These are phyloP conservation scores for Heliamphora exappendiculata DNA, from an alignment of 148 eudicot species.

Conservation along the genomic window DNA sequence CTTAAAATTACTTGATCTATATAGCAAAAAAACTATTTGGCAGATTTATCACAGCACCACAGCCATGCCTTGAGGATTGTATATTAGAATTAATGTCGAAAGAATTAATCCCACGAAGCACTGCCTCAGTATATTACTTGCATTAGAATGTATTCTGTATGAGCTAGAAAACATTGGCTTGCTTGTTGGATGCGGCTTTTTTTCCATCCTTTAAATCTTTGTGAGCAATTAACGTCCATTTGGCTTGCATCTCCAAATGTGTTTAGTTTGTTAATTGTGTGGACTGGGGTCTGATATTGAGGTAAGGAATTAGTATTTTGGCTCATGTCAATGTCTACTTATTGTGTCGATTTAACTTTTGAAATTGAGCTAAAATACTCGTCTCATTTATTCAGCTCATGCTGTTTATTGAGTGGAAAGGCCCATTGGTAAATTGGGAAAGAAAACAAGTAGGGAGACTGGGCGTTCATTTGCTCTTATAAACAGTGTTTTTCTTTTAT, in stretches of 20 bases:
- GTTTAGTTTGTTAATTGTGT: background rate
- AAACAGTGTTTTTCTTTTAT: too few species aligned
- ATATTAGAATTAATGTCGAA: background rate
- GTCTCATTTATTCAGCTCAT: background rate
- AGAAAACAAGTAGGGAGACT: background rate
- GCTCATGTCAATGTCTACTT: background rate
- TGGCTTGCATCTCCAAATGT: too few species aligned
- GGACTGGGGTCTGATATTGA: background rate
- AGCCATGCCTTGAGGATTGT: background rate
- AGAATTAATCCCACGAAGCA: background rate
- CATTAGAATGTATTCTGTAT: background rate
- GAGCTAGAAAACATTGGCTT: background rate
- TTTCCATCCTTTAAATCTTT: background rate
- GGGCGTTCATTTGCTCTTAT: too few species aligned
- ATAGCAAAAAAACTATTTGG: background rate
- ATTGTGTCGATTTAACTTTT: background rate
- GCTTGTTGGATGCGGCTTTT: background rate
- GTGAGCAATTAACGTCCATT: background rate
- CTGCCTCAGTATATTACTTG: background rate
- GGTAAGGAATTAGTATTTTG: background rate
- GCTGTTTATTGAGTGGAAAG: background rate
- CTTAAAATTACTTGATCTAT: background rate
- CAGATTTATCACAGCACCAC: background rate
- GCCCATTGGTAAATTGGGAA: background rate
- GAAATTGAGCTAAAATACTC: background rate